Base-by-base conservation (phyloP, 805 yeast genomes). In the Candida sonorensis region DNA sequence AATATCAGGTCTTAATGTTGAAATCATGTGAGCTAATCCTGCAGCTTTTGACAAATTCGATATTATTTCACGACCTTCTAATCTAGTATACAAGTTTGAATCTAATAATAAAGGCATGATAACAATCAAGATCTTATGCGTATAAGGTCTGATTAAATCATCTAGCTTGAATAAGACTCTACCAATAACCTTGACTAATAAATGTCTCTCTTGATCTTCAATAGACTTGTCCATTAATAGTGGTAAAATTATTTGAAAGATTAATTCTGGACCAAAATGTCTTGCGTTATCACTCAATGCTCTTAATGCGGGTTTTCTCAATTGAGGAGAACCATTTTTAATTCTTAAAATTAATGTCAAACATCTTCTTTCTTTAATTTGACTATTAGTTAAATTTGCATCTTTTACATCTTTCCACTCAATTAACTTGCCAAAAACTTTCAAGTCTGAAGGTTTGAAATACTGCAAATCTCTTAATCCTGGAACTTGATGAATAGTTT, bases 121-220 rank as follows among this genome's bases (percentile, higher is more conserved):
- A 1, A 84, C 94, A 11, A 72, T 70, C 17, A 88, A 50, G 3
- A 88, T 74, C 44, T 77, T 75, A 39, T 75, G 81, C 0, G 94
- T 75, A 44, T 66, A 83, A 0, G 96, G 95, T 27, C 79, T 61
- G 3, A 85, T 68, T 31, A 66, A 50, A 27, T 71, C 81, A 23
- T 77, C 86, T 11, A 88, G 59, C 41, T 69, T 77, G 50, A 72
- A 75, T 7, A 88, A 53, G 0, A 85, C 63, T 22, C 95, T 62
- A 23, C 78, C 85, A 10, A 83, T 59, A 7, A 84, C 72, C 53
- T 87, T 88, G 10, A 86, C 81, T 35, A 90, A 61, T 10, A 86
- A 53, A 59, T 85, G 94, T 12, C 95, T 68, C 53, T 90, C 97
- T 42, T 77, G 82, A 29, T 83, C 92, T 42, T 79, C 90, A 17